These are phyloP conservation scores for Myrica gale DNA, from an alignment of 306 rosid species.

Conservation along the genomic window DNA sequence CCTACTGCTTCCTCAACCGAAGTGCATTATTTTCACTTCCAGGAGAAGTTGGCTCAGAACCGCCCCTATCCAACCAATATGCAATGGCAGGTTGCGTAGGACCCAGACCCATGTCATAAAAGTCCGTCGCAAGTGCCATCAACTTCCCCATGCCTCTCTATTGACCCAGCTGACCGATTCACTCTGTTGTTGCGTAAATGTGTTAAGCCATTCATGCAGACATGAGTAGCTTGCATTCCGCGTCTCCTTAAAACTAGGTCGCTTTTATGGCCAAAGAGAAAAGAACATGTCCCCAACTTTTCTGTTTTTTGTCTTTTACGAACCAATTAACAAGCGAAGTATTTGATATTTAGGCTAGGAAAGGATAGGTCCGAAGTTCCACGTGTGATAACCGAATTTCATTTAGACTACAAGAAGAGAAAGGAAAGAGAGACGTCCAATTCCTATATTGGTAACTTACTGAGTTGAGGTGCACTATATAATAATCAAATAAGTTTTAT, in stretches of 20 bases:
- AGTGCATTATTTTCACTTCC: conserved; percentile 29
- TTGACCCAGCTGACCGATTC: background rate
- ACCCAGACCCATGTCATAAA: background rate
- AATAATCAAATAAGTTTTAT: no score
- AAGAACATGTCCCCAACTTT: background rate
- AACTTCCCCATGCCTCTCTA: background rate
- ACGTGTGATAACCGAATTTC: no score
- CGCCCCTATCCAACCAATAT: conserved; percentile 3
- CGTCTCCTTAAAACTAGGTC: background rate
- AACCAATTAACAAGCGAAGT: no score
- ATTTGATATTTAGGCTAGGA: no score
- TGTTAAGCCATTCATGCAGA: no score
- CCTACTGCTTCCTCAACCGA: conserved; percentile 33
- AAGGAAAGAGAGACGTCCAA: no score
- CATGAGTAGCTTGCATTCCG: background rate
- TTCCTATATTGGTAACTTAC: fast-evolving
- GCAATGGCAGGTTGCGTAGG: conserved; percentile 20
- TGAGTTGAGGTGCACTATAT: no score
- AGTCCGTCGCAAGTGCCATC: background rate
- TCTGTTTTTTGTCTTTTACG: no score
- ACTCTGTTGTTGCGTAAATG: background rate
- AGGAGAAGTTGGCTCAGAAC: conserved; percentile 31
- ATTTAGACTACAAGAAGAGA: no score
- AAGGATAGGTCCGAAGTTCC: no score
- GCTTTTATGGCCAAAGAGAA: background rate